Percentiles rank a stretch among this genome's conserved stretches.
These are phyloP conservation scores for Phoma sp. DNA, from an alignment of 2,329 filamentous ascomycete genomes.

Conservation along the genomic window DNA sequence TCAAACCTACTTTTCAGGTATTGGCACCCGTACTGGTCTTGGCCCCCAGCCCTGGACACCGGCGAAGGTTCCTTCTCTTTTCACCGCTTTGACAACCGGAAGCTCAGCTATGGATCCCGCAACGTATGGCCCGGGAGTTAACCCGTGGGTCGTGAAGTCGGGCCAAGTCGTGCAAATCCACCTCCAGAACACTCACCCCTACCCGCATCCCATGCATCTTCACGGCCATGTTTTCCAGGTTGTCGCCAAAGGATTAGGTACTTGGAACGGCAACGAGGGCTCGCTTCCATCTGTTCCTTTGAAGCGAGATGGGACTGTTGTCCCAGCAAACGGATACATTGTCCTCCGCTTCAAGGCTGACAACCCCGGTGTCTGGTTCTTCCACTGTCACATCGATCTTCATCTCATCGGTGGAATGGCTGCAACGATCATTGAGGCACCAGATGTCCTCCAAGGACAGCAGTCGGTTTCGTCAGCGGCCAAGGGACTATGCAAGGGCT, in stretches of 20 bases:
- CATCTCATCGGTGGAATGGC: constrained; percentile 42
- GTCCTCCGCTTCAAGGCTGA: constrained; percentile 37
- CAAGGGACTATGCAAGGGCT: constrained; percentile 19
- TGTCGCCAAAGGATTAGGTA: constrained; percentile 50
- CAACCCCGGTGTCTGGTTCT: constrained; percentile 49
- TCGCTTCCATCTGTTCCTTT: constrained; percentile 46
- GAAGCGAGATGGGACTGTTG: constrained; percentile 52
- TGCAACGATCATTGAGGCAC: constrained; percentile 36
- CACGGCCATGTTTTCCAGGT: constrained; percentile 32
- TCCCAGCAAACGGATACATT: constrained; percentile 33
- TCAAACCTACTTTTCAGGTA: constrained; percentile 67
- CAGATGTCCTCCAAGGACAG: constrained; percentile 20
- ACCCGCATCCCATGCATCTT: constrained; percentile 53
- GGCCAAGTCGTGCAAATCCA: constrained; percentile 13
- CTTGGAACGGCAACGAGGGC: constrained; percentile 50
- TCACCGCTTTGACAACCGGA: constrained; percentile 70
- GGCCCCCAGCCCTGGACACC: constrained; percentile 72
- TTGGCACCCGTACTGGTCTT: constrained; percentile 58
- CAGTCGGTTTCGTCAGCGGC: constrained; percentile 22
- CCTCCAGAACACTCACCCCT: constrained; percentile 46
- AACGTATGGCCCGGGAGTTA: constrained; percentile 24
- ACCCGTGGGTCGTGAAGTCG: constrained; percentile 14
- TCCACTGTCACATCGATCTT: constrained; percentile 45
- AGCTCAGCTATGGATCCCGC: constrained; percentile 50
- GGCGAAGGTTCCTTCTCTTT: constrained; percentile 79